These are phyloP conservation scores for Kwoniella dejecticola DNA, from an alignment of 768 basidiomycete genomes.

Conservation along the genomic window DNA sequence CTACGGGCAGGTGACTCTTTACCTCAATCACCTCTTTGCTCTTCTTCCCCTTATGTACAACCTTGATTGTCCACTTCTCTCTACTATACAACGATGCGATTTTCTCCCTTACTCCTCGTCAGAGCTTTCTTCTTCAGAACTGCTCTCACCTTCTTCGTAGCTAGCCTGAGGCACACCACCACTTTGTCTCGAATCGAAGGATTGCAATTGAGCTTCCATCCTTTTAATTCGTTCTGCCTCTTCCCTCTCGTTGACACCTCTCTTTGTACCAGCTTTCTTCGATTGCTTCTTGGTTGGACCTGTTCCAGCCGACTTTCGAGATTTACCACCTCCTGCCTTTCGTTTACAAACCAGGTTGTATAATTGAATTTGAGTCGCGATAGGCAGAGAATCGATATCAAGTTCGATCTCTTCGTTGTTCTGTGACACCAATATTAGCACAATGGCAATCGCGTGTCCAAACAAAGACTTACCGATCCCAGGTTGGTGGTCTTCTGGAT, in stretches of 20 bases:
- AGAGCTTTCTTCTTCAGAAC: slow-evolving; percentile 48
- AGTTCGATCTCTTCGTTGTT: slow-evolving; percentile 88
- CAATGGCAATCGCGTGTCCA: neutral
- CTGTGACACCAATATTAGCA: slow-evolving; percentile 24
- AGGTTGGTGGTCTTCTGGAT: slow-evolving; percentile 94
- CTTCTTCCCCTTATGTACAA: neutral
- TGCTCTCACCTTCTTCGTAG: slow-evolving; percentile 34
- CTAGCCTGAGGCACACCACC: slow-evolving; percentile 8
- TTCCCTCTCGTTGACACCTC: slow-evolving; percentile 95
- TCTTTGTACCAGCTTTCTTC: slow-evolving; percentile 70
- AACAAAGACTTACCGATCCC: slow-evolving; percentile 71
- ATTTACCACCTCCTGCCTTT: slow-evolving; percentile 15
- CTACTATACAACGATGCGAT: neutral
- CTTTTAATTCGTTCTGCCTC: slow-evolving; percentile 93
- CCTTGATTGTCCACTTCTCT: neutral
- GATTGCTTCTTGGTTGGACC: slow-evolving; percentile 37
- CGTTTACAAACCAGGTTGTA: slow-evolving; percentile 82
- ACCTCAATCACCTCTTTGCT: no score
- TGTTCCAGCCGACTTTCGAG: slow-evolving; percentile 56
- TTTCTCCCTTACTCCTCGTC: slow-evolving; percentile 38
- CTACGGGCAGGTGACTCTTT: neutral
- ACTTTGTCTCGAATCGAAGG: slow-evolving; percentile 61
- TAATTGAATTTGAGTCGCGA: slow-evolving; percentile 81
- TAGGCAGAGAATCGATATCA: slow-evolving; percentile 89
- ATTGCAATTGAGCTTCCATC: slow-evolving; percentile 81